Evolutionary conservation across 176 grass and related monocot species (phyloP).

Genomic region (Guadua angustifolia): DNA sequence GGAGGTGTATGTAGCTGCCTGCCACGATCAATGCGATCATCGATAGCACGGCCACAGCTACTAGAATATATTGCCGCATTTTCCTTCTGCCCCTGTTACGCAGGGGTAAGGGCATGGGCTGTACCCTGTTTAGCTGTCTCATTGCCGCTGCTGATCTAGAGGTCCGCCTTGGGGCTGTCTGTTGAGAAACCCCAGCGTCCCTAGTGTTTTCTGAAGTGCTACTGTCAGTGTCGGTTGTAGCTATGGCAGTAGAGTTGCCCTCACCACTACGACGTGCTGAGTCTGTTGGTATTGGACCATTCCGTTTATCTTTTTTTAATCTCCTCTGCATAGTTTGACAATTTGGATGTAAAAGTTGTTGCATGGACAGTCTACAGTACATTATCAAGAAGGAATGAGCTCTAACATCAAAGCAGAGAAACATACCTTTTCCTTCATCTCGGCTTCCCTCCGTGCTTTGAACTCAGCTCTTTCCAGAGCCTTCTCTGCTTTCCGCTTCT

Average conservation of each 20-base stretch:
- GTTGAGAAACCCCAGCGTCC: constrained; percentile 39
- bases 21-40: constrained; percentile 63
- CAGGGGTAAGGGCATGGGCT: constrained; percentile 68
- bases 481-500: constrained; percentile 71
- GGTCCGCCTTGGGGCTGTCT: constrained; percentile 28
- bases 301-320: constrained; percentile 69
- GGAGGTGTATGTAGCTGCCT: constrained; percentile 59
- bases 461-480: constrained; percentile 68
- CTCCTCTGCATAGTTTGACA: constrained; percentile 63
- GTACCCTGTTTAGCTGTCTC: constrained; percentile 67
- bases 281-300: constrained; percentile 2
- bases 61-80: constrained; percentile 64
- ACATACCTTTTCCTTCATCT: constrained; percentile 71
- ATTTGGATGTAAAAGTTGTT: background rate
- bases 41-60: constrained; percentile 43
- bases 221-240: constrained; percentile 41
- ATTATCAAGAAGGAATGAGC: constrained; percentile 10
- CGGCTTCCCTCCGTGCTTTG: constrained; percentile 75
- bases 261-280: background rate
- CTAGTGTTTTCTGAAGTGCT: constrained; percentile 38
- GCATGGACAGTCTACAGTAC: constrained; percentile 1
- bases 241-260: constrained; percentile 29
- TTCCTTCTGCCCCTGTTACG: constrained; percentile 69
- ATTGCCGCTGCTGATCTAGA: constrained; percentile 39
- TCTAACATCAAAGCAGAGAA: constrained; percentile 21